Conservation (phyloP, 106 monocot species). For the Dendrobium catenatum region DNA sequence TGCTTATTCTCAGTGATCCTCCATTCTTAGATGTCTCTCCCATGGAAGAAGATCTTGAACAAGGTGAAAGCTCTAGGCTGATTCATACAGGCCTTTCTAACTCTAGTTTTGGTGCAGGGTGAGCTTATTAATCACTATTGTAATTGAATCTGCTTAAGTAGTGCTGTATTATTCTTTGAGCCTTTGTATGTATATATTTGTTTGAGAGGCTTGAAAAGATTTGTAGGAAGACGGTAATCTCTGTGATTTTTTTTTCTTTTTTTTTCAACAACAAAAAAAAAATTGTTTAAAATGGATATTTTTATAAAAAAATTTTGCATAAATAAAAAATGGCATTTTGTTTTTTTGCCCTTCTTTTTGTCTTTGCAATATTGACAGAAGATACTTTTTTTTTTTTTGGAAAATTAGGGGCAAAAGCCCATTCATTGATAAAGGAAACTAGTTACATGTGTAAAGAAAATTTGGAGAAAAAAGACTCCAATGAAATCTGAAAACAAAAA, state of each 20-base stretch:
- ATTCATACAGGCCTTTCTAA: neutral
- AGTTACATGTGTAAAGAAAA: too few species aligned
- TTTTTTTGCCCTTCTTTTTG: too few species aligned
- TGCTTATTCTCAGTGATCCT: conserved; percentile 34
- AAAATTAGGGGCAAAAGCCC: too few species aligned
- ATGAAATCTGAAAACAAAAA: too few species aligned
- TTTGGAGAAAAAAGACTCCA: too few species aligned
- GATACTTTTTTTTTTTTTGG: neutral
- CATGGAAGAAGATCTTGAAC: conserved; percentile 6
- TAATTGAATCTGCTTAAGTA: too few species aligned
- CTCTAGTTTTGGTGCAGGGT: neutral
- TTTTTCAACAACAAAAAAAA: neutral
- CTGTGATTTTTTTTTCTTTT: neutral
- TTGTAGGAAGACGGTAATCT: too few species aligned
- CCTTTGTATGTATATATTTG: neutral
- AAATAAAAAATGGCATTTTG: too few species aligned
- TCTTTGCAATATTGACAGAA: too few species aligned
- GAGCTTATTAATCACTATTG: neutral
- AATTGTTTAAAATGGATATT: neutral
- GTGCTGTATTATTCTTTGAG: neutral
- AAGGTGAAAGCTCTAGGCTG: conserved; percentile 6
- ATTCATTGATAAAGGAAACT: too few species aligned
- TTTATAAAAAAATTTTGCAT: neutral
- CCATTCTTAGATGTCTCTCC: conserved; percentile 30
- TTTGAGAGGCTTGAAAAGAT: neutral